Percentiles rank a stretch among this genome's conserved stretches.
These are phyloP conservation scores for Verticillium klebahnii DNA, from an alignment of 2,329 filamentous ascomycete species.

Conservation along the genomic window DNA sequence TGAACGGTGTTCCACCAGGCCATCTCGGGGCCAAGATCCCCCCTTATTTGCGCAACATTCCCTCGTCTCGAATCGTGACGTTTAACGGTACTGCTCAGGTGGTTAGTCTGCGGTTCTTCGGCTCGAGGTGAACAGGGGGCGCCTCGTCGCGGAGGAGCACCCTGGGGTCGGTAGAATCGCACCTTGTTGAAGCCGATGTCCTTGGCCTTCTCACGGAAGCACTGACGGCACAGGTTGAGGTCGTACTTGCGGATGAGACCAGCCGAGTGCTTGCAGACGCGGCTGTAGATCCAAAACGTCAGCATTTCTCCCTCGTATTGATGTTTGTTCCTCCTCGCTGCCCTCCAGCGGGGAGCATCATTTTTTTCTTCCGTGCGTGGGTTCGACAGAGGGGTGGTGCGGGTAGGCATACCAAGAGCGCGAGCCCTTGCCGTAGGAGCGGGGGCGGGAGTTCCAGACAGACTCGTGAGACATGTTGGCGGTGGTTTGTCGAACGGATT, in stretches of 20 bases:
- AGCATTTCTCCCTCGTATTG: constrained; percentile 16
- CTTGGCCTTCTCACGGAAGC: constrained; percentile 70
- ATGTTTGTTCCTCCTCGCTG: background rate
- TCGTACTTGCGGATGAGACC: constrained; percentile 99
- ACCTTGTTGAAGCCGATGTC: constrained; percentile 74
- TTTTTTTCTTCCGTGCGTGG: background rate
- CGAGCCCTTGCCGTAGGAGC: constrained; percentile 95
- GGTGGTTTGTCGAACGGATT: constrained; percentile 26
- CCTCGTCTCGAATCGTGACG: constrained; percentile 9
- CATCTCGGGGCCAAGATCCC: constrained; percentile 14
- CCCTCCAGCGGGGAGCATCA: background rate
- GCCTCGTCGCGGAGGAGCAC: too few relatives aligned
- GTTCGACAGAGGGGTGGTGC: background rate
- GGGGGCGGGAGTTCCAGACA: constrained; percentile 98
- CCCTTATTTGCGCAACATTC: constrained; percentile 8
- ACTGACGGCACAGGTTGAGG: constrained; percentile 80
- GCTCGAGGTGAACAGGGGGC: background rate
- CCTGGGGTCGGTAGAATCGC: constrained; percentile 18
- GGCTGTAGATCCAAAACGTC: constrained; percentile 38
- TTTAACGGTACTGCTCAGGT: constrained; percentile 31
- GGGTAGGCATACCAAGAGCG: constrained; percentile 73
- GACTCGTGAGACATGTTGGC: constrained; percentile 73
- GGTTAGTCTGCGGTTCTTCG: constrained; percentile 13
- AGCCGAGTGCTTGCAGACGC: constrained; percentile 83
- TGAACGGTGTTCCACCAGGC: constrained; percentile 25